phyloP scores from a whole-genome alignment of 2,329 filamentous ascomycete genomes.

The Leptodontidium sp. region DNA sequence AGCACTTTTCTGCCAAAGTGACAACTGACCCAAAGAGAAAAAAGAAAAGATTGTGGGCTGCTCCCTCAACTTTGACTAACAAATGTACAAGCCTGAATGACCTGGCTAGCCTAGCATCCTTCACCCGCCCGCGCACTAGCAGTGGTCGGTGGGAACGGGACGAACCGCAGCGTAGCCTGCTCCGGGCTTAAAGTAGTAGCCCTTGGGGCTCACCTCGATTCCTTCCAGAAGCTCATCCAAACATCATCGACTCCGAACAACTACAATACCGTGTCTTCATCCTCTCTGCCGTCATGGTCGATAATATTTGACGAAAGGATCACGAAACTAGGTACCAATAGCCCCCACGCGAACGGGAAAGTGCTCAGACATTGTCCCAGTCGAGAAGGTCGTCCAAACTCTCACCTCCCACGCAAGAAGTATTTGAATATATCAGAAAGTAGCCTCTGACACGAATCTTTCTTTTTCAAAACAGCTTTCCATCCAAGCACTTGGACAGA shows the following conservation, averaged over 20 bases:
- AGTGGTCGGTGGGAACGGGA: slow-evolving; percentile 14
- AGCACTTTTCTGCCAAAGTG: not conserved
- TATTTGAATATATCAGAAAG: not conserved
- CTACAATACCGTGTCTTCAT: slow-evolving; percentile 6
- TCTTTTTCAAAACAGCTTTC: not conserved
- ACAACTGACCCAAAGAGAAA: slow-evolving; percentile 9
- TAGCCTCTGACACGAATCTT: not conserved
- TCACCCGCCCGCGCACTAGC: slow-evolving; percentile 11
- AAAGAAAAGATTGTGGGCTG: slow-evolving; percentile 10
- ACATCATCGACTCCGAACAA: slow-evolving; percentile 6
- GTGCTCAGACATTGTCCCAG: slow-evolving; percentile 13
- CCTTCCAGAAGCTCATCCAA: slow-evolving; percentile 2
- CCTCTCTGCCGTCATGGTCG: not conserved
- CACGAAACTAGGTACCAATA: not conserved
- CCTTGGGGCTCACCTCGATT: not conserved
- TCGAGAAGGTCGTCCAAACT: slow-evolving; percentile 1
- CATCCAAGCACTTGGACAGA: not conserved
- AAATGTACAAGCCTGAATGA: not conserved
- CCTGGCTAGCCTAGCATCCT: slow-evolving; percentile 1
- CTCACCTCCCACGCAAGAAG: not conserved
- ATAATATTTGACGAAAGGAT: not conserved
- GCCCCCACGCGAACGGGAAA: slow-evolving; percentile 9
- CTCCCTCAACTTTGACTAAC: not conserved
- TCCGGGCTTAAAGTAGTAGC: too few relatives aligned
- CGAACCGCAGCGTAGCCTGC: slow-evolving; percentile 17